Conservation (phyloP, 352 stramenopile species). For the Phytophthora citrophthora region DNA sequence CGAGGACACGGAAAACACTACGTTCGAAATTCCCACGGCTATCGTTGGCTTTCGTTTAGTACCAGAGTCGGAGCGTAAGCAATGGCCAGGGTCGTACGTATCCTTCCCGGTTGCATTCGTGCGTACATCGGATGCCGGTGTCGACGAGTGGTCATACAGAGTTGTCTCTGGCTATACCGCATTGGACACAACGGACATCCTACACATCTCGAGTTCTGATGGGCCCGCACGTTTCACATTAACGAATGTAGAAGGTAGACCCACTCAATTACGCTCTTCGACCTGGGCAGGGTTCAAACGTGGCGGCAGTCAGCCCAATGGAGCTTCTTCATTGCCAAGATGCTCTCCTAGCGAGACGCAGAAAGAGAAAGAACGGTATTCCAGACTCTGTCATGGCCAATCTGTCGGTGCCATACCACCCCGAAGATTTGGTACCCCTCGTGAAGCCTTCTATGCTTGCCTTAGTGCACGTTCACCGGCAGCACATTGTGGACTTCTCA, state of each 20-base stretch:
- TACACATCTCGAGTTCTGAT: neutral
- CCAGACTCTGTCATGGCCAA: neutral
- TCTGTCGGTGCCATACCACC: neutral
- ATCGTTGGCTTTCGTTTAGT: neutral
- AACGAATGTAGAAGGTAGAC: slow-evolving; percentile 1
- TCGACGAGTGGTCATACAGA: slow-evolving; percentile 7
- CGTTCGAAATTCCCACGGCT: neutral
- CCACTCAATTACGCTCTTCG: slow-evolving; percentile 8
- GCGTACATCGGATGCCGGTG: neutral
- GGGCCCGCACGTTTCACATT: neutral
- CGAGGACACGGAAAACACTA: neutral
- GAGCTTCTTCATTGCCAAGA: slow-evolving; percentile 18
- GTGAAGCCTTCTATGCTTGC: neutral
- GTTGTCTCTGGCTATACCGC: slow-evolving; percentile 12
- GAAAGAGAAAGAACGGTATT: neutral
- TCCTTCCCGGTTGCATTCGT: slow-evolving; percentile 8
- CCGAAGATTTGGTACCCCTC: slow-evolving; percentile 2
- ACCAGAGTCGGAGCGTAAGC: neutral
- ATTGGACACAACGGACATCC: neutral
- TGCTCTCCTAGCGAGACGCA: neutral
- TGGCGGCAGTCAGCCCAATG: slow-evolving; percentile 2
- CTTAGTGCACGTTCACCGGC: slow-evolving; percentile 2
- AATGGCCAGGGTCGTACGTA: slow-evolving; percentile 11
- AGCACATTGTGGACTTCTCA: slow-evolving; percentile 10
- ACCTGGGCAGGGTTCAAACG: slow-evolving; percentile 1